A percentile compares a stretch with the other conserved stretches of the same genome.
These are phyloP conservation scores for Olyra latifolia DNA, from an alignment of 176 grass and related monocot species.

Conservation along the genomic window DNA sequence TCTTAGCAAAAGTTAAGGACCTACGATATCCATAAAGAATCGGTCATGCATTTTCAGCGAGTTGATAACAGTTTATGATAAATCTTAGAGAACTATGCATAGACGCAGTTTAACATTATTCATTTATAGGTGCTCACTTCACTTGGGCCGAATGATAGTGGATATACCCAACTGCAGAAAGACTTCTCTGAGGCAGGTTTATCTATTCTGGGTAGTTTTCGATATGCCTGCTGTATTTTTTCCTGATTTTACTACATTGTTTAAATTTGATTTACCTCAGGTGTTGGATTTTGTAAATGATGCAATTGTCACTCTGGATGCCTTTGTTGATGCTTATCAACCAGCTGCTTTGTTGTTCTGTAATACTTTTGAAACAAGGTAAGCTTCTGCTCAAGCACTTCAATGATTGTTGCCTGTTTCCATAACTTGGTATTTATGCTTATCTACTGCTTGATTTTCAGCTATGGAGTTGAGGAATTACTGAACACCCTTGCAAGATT, in stretches of 20 bases:
- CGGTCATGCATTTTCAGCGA: not conserved
- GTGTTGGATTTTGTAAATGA: slow-evolving; percentile 98
- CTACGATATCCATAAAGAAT: not conserved
- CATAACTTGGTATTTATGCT: slow-evolving; percentile 11
- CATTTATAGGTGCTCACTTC: slow-evolving; percentile 64
- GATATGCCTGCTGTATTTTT: slow-evolving; percentile 17
- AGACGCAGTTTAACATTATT: slow-evolving; percentile 15
- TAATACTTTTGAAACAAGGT: slow-evolving; percentile 86
- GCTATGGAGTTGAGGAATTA: slow-evolving; percentile 77
- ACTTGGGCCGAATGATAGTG: slow-evolving; percentile 54
- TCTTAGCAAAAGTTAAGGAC: not conserved
- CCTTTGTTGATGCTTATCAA: slow-evolving; percentile 80
- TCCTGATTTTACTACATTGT: not conserved
- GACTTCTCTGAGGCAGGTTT: slow-evolving; percentile 83
- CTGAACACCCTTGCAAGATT: slow-evolving; percentile 68
- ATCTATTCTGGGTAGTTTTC: slow-evolving; percentile 22
- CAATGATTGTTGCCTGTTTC: slow-evolving; percentile 16
- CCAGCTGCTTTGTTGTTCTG: slow-evolving; percentile 81
- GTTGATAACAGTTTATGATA: slow-evolving; percentile 7
- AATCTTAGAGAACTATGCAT: slow-evolving; percentile 10
- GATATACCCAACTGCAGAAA: slow-evolving; percentile 71
- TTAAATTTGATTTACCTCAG: slow-evolving; percentile 51
- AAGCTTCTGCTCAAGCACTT: slow-evolving; percentile 23
- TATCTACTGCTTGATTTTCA: slow-evolving; percentile 45
- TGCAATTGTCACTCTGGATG: slow-evolving; percentile 84